Percentiles rank a stretch among this genome's conserved stretches.
These are phyloP conservation scores for Meyerozyma athensensis DNA, from an alignment of 1,139 yeast species.

Conservation along the genomic window DNA sequence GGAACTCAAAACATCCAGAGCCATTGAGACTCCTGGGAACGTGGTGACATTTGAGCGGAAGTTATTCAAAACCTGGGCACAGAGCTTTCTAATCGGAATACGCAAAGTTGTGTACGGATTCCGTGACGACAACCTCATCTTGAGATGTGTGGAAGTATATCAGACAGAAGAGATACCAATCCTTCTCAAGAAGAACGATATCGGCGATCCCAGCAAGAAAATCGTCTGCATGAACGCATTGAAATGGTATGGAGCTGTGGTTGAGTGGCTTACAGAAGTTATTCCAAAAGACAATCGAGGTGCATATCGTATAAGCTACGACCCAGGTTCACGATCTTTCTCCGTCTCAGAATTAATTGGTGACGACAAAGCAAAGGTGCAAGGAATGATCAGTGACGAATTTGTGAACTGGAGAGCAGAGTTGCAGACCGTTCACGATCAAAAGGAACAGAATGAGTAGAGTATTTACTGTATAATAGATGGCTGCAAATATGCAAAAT, in stretches of 20 bases:
- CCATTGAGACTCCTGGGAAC: conserved; percentile 48
- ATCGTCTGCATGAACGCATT: conserved; percentile 71
- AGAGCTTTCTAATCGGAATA: conserved; percentile 82
- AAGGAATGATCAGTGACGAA: conserved; percentile 44
- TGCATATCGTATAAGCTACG: conserved; percentile 31
- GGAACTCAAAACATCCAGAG: conserved; percentile 72
- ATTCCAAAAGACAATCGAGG: conserved; percentile 41
- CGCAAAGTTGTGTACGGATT: conserved; percentile 79
- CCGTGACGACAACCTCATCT: conserved; percentile 63
- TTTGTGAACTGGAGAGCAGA: conserved; percentile 58
- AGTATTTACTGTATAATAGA: too few species aligned
- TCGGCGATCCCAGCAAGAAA: conserved; percentile 23
- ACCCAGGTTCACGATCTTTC: conserved; percentile 29
- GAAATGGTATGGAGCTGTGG: conserved; percentile 79
- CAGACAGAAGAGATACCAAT: conserved; percentile 76
- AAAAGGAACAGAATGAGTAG: too few species aligned
- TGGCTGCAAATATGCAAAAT: background rate
- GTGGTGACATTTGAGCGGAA: conserved; percentile 65
- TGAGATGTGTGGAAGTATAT: conserved; percentile 68
- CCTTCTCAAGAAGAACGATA: conserved; percentile 41
- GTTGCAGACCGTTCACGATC: too few species aligned
- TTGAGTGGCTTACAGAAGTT: conserved; percentile 65
- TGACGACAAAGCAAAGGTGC: conserved; percentile 23
- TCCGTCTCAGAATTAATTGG: conserved; percentile 25
- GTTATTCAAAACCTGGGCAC: conserved; percentile 84